Percentiles rank a stretch among this genome's conserved stretches.
phyloP scores from a whole-genome alignment of 257 asterid genomes.

The Salvia rosmarinus region DNA sequence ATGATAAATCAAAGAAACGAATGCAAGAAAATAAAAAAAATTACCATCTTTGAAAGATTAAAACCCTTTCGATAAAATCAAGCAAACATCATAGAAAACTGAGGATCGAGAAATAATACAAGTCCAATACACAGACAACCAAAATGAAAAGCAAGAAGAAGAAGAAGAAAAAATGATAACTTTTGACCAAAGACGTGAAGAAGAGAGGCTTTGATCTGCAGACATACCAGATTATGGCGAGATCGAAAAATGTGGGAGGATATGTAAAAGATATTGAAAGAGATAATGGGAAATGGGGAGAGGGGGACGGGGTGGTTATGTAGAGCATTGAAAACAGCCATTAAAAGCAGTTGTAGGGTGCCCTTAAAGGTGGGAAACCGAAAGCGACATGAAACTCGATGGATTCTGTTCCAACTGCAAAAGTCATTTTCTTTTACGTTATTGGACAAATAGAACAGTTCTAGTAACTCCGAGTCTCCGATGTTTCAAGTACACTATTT shows the following conservation, averaged over 20 bases:
- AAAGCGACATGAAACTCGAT: constrained; percentile 28
- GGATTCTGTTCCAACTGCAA: too few relatives aligned
- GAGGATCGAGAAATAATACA: not conserved
- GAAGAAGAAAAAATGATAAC: not conserved
- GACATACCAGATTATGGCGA: constrained; percentile 30
- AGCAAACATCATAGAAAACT: not conserved
- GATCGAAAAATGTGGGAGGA: not conserved
- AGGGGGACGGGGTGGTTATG: not conserved
- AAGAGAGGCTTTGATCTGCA: not conserved
- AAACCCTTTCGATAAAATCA: not conserved
- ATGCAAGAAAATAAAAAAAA: not conserved
- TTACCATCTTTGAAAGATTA: not conserved
- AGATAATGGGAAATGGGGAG: not conserved
- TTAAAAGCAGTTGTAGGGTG: constrained; percentile 15
- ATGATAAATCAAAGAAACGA: not conserved
- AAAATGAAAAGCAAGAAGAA: not conserved
- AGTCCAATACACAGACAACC: not conserved
- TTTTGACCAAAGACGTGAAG: not conserved
- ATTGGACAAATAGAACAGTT: not conserved
- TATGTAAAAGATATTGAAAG: not conserved
- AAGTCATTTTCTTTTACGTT: not conserved
- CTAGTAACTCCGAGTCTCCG: not conserved
- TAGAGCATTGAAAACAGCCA: not conserved
- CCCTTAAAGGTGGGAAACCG: constrained; percentile 31
- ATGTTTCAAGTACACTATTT: too few relatives aligned